Base-by-base conservation (phyloP, 768 basidiomycete species). In the Macrolepiota albuminosa region DNA sequence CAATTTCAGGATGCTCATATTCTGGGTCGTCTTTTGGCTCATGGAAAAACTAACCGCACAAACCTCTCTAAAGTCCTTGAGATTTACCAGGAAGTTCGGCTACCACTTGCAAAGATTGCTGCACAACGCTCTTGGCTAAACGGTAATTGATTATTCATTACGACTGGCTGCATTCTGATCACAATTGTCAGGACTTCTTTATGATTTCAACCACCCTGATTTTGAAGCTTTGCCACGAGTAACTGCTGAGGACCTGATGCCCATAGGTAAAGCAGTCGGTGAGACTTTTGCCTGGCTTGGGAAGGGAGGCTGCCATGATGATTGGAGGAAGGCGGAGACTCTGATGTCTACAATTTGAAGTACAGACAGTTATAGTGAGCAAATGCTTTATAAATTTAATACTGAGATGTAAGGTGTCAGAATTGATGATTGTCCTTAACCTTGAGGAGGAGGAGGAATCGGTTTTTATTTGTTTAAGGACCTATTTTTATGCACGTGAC, bases 1-100 rank as follows among this genome's bases (percentile, higher is more conserved):
- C 10, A 26, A 33, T n/a, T 13, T 4, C 31, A 68, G 65, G 68
- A 69, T 37, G 67, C 67, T 42, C 56, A 68, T 50, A 68, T 69
- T 10, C 62, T 69, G 26, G 68, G 67, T 14, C 63, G 60, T 10
- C 60, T 69, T 18, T 50, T 69, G 18, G 55, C 63, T 26, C 57
- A 66, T 51, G 13, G 37, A 0, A 59, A 57, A 46, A 63, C 67
- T 11, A 63, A 48, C 16, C 46, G 31, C 4, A 24, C 48, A 7
- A 68, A 63, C 24, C 36, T 67, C 24, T 33, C 58, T 0, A 42
- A 61, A n/a, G 51, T 66, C 10, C 57, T 69, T 9, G 37, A 65
- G 46, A 31, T 68, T 10, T 69, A 69, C 56, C 61, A 69, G 29
- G 16, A 60, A 8, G 31, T 68, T 36, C 68, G 68, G 48, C 31